Percentiles rank a stretch among this genome's conserved stretches.
Conservation (phyloP, 2,329 filamentous ascomycete genomes). For the Paradendryphiella salina region DNA sequence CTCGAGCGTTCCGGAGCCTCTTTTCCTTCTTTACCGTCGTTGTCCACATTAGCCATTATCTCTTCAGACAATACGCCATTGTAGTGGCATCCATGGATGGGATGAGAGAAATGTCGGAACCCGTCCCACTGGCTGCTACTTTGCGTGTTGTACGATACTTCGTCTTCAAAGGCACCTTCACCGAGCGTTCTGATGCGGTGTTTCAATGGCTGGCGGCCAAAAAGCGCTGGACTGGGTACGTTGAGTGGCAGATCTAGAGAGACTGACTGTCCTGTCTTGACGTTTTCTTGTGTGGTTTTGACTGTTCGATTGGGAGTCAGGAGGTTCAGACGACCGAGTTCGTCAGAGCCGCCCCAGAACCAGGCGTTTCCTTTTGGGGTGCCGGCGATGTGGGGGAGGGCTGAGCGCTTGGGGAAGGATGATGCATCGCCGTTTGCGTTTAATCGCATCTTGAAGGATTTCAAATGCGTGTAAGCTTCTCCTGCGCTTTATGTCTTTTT, state of each 20-base stretch:
- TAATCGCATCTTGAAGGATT: conserved; percentile 20
- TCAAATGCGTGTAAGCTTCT: too few species aligned
- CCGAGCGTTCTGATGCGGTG: conserved; percentile 24
- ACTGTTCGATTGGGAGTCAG: conserved; percentile 60
- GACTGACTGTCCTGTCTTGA: conserved; percentile 57
- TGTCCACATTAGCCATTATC: conserved; percentile 25
- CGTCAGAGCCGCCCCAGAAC: conserved; percentile 33
- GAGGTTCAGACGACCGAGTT: conserved; percentile 63
- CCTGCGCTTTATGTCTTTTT: not conserved
- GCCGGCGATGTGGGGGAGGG: conserved; percentile 26
- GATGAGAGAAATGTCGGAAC: conserved; percentile 43
- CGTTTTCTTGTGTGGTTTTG: conserved; percentile 53
- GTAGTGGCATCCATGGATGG: conserved; percentile 35
- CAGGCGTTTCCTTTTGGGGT: conserved; percentile 29
- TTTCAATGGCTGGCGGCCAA: conserved; percentile 60
- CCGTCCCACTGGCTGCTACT: conserved; percentile 44
- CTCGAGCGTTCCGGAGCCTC: conserved; percentile 12
- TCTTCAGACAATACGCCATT: conserved; percentile 38
- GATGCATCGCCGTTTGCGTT: conserved; percentile 24
- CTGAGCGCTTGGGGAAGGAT: conserved; percentile 26
- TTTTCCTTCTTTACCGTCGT: conserved; percentile 15
- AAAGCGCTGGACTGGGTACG: conserved; percentile 58
- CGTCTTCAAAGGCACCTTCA: conserved; percentile 34
- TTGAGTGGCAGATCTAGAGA: conserved; percentile 65
- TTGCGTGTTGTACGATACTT: conserved; percentile 40